Conservation (phyloP, 2,329 filamentous ascomycete species). For the Apiospora marii region DNA sequence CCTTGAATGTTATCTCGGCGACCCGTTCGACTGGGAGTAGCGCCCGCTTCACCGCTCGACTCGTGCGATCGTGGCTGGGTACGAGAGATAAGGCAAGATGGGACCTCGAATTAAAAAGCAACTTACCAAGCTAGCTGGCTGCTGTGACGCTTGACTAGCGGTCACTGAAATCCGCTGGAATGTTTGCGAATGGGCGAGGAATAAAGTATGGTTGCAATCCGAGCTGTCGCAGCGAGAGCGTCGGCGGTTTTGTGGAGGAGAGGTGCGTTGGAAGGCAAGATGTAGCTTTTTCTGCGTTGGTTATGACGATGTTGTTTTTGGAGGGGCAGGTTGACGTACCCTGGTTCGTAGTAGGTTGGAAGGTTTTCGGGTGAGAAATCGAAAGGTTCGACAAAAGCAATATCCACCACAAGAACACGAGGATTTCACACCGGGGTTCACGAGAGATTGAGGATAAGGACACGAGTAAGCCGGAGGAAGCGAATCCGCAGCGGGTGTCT, state of each 20-base stretch:
- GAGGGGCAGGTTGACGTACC: constrained; percentile 12
- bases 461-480: constrained; percentile 6
- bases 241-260: constrained; percentile 16
- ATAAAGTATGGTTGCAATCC: background rate
- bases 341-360: background rate
- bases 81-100: constrained; percentile 8
- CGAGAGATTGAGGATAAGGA: background rate
- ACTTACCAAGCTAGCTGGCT: constrained; percentile 5
- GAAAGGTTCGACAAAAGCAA: constrained; percentile 10
- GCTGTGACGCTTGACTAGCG: constrained; percentile 16
- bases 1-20: constrained; percentile 6
- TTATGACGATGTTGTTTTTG: constrained; percentile 18
- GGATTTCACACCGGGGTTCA: background rate
- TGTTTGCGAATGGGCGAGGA: background rate
- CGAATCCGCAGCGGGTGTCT: constrained; percentile 10
- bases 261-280: constrained; percentile 7
- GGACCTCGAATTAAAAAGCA: constrained; percentile 10
- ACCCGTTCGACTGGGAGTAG: constrained; percentile 16
- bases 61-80: constrained; percentile 14
- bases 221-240: constrained; percentile 11
- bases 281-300: constrained; percentile 6
- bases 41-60: constrained; percentile 12
- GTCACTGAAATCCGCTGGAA: constrained; percentile 17
- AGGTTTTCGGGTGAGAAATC: constrained; percentile 3
- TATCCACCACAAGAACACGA: constrained; percentile 11